These are phyloP conservation scores for Aureobasidium sp. DNA, from an alignment of 2,329 filamentous ascomycete genomes.

Conservation along the genomic window DNA sequence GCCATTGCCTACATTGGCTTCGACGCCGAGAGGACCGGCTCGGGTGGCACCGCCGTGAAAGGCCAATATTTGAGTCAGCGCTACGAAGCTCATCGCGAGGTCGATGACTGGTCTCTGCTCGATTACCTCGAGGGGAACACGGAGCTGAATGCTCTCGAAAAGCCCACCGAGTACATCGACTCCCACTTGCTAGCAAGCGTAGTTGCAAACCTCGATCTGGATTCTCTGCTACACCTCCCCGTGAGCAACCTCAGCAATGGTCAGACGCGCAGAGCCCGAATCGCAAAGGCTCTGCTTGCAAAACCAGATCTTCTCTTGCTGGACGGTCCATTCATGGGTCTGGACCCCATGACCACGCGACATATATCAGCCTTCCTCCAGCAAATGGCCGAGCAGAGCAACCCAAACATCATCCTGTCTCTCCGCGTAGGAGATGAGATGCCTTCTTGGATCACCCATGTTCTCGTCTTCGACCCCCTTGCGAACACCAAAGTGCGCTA, in stretches of 20 bases:
- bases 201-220: conserved; percentile 61
- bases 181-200: conserved; percentile 55
- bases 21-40: conserved; percentile 59
- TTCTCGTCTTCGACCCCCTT: conserved; percentile 40
- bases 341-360: conserved; percentile 76
- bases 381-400: conserved; percentile 57
- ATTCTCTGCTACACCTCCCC: conserved; percentile 66
- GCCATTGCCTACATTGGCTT: conserved; percentile 91
- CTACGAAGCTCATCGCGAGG: conserved; percentile 82
- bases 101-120: conserved; percentile 75
- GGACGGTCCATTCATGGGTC: conserved; percentile 93
- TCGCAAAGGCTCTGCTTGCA: conserved; percentile 75
- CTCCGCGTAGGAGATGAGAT: conserved; percentile 79
- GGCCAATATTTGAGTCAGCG: conserved; percentile 81
- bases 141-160: conserved; percentile 66
- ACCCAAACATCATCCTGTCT: conserved; percentile 68
- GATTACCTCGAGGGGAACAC: conserved; percentile 80
- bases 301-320: conserved; percentile 75
- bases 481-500: background rate
- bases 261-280: conserved; percentile 77
- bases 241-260: conserved; percentile 90
- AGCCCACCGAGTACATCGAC: conserved; percentile 36
- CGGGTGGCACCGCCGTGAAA: conserved; percentile 51
- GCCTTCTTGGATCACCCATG: conserved; percentile 83
- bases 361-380: conserved; percentile 65